Evolutionary conservation across 208 protist species (phyloP).

Genomic region (Entamoeba invadens): DNA sequence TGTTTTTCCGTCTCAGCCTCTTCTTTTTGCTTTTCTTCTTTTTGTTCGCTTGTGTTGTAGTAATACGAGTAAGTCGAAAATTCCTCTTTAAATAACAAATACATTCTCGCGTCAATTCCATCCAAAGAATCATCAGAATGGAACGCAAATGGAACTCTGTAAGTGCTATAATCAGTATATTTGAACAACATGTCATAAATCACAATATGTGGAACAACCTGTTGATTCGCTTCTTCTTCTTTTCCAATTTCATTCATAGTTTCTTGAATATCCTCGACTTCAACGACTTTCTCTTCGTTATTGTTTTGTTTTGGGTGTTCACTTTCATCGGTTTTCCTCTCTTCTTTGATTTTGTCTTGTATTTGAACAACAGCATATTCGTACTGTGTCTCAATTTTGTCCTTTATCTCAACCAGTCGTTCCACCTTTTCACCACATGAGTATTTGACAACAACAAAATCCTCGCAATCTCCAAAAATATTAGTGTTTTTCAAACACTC

Average conservation of each 20-base stretch:
- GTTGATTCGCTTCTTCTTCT: no score
- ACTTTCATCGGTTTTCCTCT: no score
- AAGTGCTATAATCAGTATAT: neutral
- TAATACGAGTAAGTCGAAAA: neutral
- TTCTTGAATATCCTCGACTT: no score
- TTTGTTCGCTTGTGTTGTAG: neutral
- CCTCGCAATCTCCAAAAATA: neutral
- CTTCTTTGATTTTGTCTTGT: no score
- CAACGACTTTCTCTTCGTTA: no score
- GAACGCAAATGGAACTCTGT: neutral
- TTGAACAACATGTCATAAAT: neutral
- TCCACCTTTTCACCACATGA: neutral
- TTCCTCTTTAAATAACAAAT: neutral
- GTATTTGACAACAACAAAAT: neutral
- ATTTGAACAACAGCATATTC: neutral
- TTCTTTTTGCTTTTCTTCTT: no score
- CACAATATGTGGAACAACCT: no score
- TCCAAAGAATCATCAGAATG: neutral
- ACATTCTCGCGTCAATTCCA: neutral
- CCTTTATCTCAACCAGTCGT: neutral
- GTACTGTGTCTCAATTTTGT: neutral
- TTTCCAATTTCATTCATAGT: no score
- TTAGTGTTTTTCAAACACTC: neutral
- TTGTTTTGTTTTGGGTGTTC: no score
- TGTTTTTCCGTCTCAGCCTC: no score